Percentiles rank a stretch among this genome's conserved stretches.
These are phyloP conservation scores for Dryas drummondii DNA, from an alignment of 306 rosid genomes.

Conservation along the genomic window DNA sequence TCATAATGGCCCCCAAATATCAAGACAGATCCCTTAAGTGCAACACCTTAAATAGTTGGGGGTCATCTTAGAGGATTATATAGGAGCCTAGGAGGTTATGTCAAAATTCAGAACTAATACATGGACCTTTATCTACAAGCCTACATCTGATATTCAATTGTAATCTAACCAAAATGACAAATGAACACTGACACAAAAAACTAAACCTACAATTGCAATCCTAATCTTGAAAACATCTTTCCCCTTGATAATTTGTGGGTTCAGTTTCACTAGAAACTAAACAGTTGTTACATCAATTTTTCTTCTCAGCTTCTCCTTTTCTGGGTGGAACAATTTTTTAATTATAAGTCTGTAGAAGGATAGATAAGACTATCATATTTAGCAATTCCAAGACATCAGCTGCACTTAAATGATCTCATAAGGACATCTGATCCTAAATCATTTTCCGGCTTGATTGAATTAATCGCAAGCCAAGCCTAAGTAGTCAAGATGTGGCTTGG, in stretches of 20 bases:
- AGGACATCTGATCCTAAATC: background rate
- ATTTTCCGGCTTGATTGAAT: background rate
- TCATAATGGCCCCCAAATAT: background rate
- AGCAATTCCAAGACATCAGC: background rate
- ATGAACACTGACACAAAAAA: background rate
- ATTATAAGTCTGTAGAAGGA: too few species aligned
- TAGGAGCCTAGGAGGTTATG: background rate
- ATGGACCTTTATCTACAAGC: background rate
- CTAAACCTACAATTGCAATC: background rate
- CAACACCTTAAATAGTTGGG: too few species aligned
- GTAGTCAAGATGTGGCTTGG: constrained; percentile 3
- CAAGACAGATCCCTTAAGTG: background rate
- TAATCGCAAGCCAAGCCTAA: background rate
- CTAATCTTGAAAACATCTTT: too few species aligned
- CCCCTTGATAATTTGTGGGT: background rate
- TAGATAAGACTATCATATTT: background rate
- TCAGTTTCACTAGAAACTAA: background rate
- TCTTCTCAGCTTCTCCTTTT: too few species aligned
- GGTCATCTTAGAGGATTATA: background rate
- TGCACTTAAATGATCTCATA: background rate
- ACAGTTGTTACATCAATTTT: background rate
- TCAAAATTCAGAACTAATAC: background rate
- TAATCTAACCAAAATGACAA: background rate
- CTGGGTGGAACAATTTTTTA: background rate
- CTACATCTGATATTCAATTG: background rate